Evolutionary conservation across 2,329 filamentous ascomycete genomes (phyloP), one percentile per base, ranked within the genome.

Genomic region (Colletotrichum camelliae): DNA sequence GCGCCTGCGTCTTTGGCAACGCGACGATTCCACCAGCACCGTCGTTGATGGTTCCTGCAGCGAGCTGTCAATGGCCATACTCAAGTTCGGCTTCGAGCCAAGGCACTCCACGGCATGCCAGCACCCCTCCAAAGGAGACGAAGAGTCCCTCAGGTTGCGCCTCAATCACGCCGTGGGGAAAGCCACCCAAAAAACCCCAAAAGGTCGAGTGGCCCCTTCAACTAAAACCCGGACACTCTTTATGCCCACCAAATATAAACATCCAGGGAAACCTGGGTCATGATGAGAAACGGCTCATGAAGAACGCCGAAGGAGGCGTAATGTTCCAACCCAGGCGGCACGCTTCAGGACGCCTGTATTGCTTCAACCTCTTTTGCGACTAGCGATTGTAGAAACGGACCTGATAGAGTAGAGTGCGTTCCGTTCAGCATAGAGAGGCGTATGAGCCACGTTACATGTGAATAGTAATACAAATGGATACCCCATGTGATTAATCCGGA

Each of bases 381-480:
- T 21, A 43, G 35, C 39, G 33, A 29, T 31, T 60, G 13, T 24
- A 31, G 33, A 43, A 37, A 21, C 24, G 12, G n/a, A 69, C 24
- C 7, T 3, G 35, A 48, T 69, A 61, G 55, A 69, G 33, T 69
- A 69, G 67, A 69, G 37, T 55, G 24, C 24, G 33, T 15, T 29
- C 24, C 52, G 43, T 37, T 37, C 24, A 52, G 48, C 29, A 37
- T 57, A 58, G 12, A 69, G 18, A 69, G 18, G 55, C 55, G 9
- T 61, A 33, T 7, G 60, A 60, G 33, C 24, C 29, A 69, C 52
- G 21, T 21, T 27, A 48, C 35, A 27, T 21, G 15, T 10, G 52
- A 69, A 61, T 33, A 16, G 13, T 61, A 61, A 69, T 61, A 69
- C 16, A 43, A 43, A 24, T 43, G 21, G 35, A 69, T 43, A 43